Base-by-base conservation (phyloP, 306 rosid genomes). In the Prunus davidiana region DNA sequence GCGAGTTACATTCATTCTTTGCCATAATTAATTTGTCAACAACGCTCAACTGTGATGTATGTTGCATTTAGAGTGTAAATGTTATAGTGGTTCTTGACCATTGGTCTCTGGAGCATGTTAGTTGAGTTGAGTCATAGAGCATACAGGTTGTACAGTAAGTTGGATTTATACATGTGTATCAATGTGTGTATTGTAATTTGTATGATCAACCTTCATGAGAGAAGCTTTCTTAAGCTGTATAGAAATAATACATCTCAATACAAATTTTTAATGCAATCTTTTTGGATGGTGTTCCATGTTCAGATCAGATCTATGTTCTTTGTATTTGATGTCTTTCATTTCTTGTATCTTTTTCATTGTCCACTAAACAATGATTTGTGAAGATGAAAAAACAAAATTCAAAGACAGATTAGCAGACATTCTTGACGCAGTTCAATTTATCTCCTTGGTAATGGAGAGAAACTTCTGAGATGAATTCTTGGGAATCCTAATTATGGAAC, bases 1-100 rank as follows among this genome's bases (percentile, higher is more conserved):
- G 73, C 79, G 49, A 34, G 69, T 55, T 73, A 71, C 69, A 56
- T 71, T 76, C 74, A 73, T 83, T 86, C 75, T 64, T 73, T 32
- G 34, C 22, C 52, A 41, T 73, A 68, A 24, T 24, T 56, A 52
- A n/a, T 38, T 76, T 75, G 19, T 55, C 27, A 61, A 9, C 19
- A 49, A 9, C 15, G 43, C 61, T 43, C 30, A 50, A n/a, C 9
- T 55, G 66, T 38, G 43, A 14, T 51, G 51, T 38, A 51, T 63
- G 74, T 27, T 60, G 60, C 77, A 72, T 69, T 78, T 63, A 73
- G 81, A 45, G 76, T 67, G 77, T 84, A 75, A 57, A 56, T 73
- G 38, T 22, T 69, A 63, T 55, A 73, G 62, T 54, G 54, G 34
- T 27, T 60, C 43, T 77, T 72, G 25, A 32, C 38, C 63, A 32